Conservation (phyloP, 768 basidiomycete species). For the Collybiopsis confluens region DNA sequence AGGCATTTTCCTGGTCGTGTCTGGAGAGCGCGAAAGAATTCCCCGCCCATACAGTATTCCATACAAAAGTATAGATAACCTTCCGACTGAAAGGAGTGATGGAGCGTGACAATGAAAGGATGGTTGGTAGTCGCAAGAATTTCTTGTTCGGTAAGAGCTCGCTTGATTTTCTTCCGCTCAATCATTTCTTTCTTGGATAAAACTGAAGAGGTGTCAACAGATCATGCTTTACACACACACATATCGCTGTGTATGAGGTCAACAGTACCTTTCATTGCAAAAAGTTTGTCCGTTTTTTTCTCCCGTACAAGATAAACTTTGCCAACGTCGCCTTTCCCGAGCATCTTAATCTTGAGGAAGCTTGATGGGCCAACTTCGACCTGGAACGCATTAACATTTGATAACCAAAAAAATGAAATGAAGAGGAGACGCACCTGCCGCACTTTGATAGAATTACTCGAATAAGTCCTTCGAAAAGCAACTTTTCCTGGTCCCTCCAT, state of each 20-base stretch:
- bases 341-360: slow-evolving; percentile 94
- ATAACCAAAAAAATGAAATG: slow-evolving; percentile 5
- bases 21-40: slow-evolving; percentile 98
- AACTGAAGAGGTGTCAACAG: slow-evolving; percentile 54
- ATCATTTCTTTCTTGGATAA: slow-evolving; percentile 99
- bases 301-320: slow-evolving; percentile 97
- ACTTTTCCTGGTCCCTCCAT: slow-evolving; percentile 53
- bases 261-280: slow-evolving; percentile 99
- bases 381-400: slow-evolving; percentile 30
- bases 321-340: slow-evolving; percentile 99
- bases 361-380: slow-evolving; percentile 93
- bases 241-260: too few species aligned
- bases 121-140: slow-evolving; percentile 98
- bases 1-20: slow-evolving; percentile 96
- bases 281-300: slow-evolving; percentile 95
- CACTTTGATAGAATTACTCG: slow-evolving; percentile 95
- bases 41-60: slow-evolving; percentile 99
- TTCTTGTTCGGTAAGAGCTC: slow-evolving; percentile 97
- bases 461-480: slow-evolving; percentile 92
- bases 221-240: too few species aligned
- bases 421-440: slow-evolving; percentile 54
- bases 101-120: slow-evolving; percentile 98
- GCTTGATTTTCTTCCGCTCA: slow-evolving; percentile 98
- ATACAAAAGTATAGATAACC: slow-evolving; percentile 98
- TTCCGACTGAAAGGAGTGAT: slow-evolving; percentile 98